Evolutionary conservation across 257 asterid species (phyloP).

Genomic region (Nemophila menziesii): DNA sequence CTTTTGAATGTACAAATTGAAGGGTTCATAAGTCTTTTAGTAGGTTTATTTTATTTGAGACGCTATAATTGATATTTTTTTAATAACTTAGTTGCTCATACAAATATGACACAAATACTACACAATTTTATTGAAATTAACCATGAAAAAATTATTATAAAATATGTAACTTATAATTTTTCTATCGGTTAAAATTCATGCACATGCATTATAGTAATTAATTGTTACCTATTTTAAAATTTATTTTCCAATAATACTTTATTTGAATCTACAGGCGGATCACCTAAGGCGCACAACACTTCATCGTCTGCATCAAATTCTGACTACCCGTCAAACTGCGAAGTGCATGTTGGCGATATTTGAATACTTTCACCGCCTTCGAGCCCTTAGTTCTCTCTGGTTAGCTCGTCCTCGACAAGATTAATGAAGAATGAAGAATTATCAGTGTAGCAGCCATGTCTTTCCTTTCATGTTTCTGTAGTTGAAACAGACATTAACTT

Average conservation of each 20-base stretch:
- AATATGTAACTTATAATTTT: too few relatives aligned
- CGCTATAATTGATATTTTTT: too few relatives aligned
- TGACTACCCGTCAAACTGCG: constrained; percentile 59
- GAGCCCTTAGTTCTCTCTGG: constrained; percentile 84
- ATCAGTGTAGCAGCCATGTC: not conserved
- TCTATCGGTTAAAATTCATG: not conserved
- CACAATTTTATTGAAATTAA: too few relatives aligned
- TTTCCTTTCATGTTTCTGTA: not conserved
- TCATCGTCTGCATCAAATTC: constrained; percentile 53
- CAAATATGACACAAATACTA: too few relatives aligned
- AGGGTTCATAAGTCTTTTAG: too few relatives aligned
- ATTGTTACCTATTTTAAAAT: not conserved
- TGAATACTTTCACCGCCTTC: constrained; percentile 79
- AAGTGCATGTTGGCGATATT: constrained; percentile 61
- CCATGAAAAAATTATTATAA: too few relatives aligned
- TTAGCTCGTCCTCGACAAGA: constrained; percentile 52
- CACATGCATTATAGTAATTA: not conserved
- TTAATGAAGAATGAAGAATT: constrained; percentile 11
- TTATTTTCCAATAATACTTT: not conserved
- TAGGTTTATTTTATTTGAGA: too few relatives aligned
- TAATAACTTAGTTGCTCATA: too few relatives aligned
- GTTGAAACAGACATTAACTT: too few relatives aligned
- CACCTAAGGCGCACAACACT: constrained; percentile 59
- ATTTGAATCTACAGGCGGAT: constrained; percentile 45
- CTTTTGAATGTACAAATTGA: not conserved